Evolutionary conservation across 1,139 yeast genomes (phyloP), one percentile per base, ranked within the genome.

Genomic region (Sugiyamaella castrensis): DNA sequence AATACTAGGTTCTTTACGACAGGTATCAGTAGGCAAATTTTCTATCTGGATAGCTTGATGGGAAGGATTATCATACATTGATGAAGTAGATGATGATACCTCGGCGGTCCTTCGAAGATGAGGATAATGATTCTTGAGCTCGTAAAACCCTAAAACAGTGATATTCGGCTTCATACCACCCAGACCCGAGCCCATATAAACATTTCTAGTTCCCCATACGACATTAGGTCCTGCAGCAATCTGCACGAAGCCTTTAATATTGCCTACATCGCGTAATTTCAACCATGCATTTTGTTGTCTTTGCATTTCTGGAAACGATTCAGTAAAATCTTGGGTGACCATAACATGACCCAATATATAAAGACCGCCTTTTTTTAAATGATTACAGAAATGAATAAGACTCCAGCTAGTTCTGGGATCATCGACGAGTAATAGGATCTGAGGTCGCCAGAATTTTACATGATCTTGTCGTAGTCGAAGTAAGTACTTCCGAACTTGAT

Each of bases 81-180:
- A 26, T n/a, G 34, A 31, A 10, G 42, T 10, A 24, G 37, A 40
- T 13, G 31, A 37, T 12, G 11, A n/a, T 45, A 26, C 40, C 28
- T 37, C 34, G 3, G 37, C 46, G 11, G 37, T 30, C 37, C 37
- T 16, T 8, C 32, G 6, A 16, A n/a, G 2, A 12, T 35, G 43
- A 12, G 43, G 41, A 31, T 46, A 53, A 34, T 53, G 58, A 39
- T 62, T 54, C 9, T 46, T 47, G 39, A 81, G 73, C 61, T 89
- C 95, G 59, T 84, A 87, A 61, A 88, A 88, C 0, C 97, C 97
- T 43, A 91, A 57, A 0, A 92, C 95, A 0, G 96, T 88, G 48
- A 92, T 89, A 64, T 92, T 92, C 1, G 98, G 98, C 59, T 80
- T 84, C 98, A 92, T 92, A 11, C 97, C 97, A 5, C 98, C 98